Base-by-base conservation (phyloP, 441 rosid genomes). In the Corymbia citriodora region DNA sequence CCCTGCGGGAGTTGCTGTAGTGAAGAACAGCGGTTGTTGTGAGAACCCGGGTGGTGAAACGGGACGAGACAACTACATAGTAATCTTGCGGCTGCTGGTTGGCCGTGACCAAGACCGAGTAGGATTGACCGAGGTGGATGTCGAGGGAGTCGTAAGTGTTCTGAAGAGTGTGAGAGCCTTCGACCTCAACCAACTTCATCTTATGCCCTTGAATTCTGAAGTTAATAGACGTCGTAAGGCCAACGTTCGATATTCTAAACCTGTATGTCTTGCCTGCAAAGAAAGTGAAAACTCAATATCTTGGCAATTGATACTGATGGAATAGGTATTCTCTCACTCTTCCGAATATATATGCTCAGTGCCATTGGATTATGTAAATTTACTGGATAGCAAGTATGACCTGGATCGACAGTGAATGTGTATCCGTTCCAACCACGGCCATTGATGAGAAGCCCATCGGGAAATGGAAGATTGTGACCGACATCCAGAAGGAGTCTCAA, bases 161-260 rank as follows among this genome's bases (percentile, higher is more conserved):
- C 88, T 97, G 98, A 10, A 97, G 92, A 9, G 98, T 93, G 92
- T 96, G 97, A 79, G 94, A 96, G 90, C 98, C 99, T 95, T 97
- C 98, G 31, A 96, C 96, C 93, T 97, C 98, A 70, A 96, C 94
- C n/a, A 97, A 92, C 86, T 93, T 90, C 98, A 97, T 92, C 92
- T 91, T 93, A 91, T 97, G 99, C 79, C 97, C 96, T 90, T 96
- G 97, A 89, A 97, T 96, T 92, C 97, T 91, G 92, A 97, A 97
- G 93, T 96, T 96, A 88, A 97, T 89, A 36, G 97, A 94, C 57
- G 95, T 95, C 2, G 92, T 87, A 70, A 95, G 92, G 89, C 97
- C 98, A 45, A 96, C 97, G 88, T 96, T 97, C 10, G 97, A 96
- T 92, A 97, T 94, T 59, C 99, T 93, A 86, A 96, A 93, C 90